These are phyloP conservation scores for Phytophthora aleatoria DNA, from an alignment of 352 stramenopile species.

Conservation along the genomic window DNA sequence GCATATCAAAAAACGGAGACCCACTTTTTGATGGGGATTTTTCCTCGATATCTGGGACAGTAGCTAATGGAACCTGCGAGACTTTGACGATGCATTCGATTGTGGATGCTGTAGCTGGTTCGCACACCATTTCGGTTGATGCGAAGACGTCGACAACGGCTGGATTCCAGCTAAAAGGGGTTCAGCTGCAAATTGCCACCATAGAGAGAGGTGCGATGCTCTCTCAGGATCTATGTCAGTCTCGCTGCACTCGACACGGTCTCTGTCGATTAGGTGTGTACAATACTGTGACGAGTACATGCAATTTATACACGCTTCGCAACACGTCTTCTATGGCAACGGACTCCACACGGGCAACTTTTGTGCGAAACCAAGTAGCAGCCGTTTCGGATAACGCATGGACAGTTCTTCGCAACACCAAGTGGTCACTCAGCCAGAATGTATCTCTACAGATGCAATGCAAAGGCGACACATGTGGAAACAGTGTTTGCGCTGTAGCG, in stretches of 20 bases:
- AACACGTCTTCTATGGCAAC: slow-evolving; percentile 25
- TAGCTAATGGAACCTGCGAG: slow-evolving; percentile 38
- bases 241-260: slow-evolving; percentile 42
- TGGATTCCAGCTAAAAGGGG: slow-evolving; percentile 46
- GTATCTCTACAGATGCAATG: slow-evolving; percentile 40
- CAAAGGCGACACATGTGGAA: slow-evolving; percentile 31
- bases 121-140: slow-evolving; percentile 41
- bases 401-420: slow-evolving; percentile 41
- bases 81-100: slow-evolving; percentile 52
- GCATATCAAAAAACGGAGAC: slow-evolving; percentile 35
- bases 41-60: slow-evolving; percentile 33
- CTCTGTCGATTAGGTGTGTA: slow-evolving; percentile 52
- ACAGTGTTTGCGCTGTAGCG: slow-evolving; percentile 28
- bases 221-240: slow-evolving; percentile 41
- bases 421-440: slow-evolving; percentile 42
- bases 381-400: slow-evolving; percentile 44
- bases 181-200: slow-evolving; percentile 42
- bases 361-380: slow-evolving; percentile 33
- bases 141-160: slow-evolving; percentile 39
- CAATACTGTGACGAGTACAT: slow-evolving; percentile 38
- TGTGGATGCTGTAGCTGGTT: slow-evolving; percentile 32
- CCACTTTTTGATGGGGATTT: slow-evolving; percentile 50
- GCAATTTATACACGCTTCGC: slow-evolving; percentile 51
- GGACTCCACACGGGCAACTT: slow-evolving; percentile 35
- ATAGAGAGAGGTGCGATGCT: slow-evolving; percentile 47